phyloP scores from a whole-genome alignment of 352 stramenopile species.

The Phytophthora meadii region DNA sequence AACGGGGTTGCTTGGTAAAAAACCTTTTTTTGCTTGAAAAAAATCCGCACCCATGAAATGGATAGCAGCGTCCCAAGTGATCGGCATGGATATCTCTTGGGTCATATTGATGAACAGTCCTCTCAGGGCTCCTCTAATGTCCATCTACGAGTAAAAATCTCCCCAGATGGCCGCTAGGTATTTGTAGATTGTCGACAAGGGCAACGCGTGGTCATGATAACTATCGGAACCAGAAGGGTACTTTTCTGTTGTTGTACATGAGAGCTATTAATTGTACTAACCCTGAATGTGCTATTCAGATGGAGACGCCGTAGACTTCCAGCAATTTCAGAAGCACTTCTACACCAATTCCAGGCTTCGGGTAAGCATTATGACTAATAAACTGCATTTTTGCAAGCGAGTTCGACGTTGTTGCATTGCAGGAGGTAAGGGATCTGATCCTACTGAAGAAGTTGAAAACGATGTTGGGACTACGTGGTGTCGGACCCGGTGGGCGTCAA shows the following conservation, averaged over 20 bases:
- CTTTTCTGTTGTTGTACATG: not conserved
- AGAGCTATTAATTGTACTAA: not conserved
- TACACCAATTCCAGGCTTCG: slow-evolving; percentile 60
- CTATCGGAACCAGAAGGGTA: slow-evolving; percentile 86
- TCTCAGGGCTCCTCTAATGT: slow-evolving; percentile 54
- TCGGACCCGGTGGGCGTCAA: slow-evolving; percentile 47
- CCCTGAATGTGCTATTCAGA: slow-evolving; percentile 39
- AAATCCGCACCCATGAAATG: slow-evolving; percentile 54
- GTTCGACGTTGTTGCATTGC: slow-evolving; percentile 76
- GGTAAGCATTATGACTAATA: slow-evolving; percentile 30
- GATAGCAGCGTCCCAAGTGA: slow-evolving; percentile 86
- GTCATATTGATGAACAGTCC: slow-evolving; percentile 82
- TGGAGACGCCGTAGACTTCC: slow-evolving; percentile 78
- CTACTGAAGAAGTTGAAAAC: slow-evolving; percentile 67
- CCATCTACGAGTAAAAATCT: slow-evolving; percentile 81
- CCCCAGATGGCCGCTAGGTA: slow-evolving; percentile 76
- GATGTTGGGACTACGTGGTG: slow-evolving; percentile 64
- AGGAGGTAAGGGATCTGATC: slow-evolving; percentile 67
- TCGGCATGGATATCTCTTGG: slow-evolving; percentile 78
- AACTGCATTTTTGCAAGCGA: slow-evolving; percentile 14
- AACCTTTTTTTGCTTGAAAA: no score
- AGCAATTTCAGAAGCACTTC: slow-evolving; percentile 85
- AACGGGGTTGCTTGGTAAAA: no score
- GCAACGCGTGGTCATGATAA: slow-evolving; percentile 77
- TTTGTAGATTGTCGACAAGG: slow-evolving; percentile 82